Conservation (phyloP, 768 basidiomycete species). For the Leccinum disarticulatum region DNA sequence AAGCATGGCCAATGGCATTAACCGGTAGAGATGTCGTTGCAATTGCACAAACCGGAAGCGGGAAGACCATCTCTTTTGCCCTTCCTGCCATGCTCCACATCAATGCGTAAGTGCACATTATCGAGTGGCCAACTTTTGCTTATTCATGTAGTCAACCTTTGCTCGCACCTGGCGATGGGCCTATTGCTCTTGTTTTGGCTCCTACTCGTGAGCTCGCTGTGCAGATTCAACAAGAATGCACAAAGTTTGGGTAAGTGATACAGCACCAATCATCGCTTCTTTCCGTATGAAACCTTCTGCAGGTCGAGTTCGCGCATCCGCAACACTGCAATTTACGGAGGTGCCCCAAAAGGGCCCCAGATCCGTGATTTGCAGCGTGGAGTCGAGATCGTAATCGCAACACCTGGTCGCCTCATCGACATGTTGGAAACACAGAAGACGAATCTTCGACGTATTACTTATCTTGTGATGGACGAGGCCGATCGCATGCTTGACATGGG, state of each 20-base stretch:
- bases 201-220: conserved; percentile 98
- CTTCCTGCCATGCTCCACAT: conserved; percentile 99
- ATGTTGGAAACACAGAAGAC: conserved; percentile 98
- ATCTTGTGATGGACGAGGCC: conserved; percentile 98
- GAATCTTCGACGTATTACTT: conserved; percentile 93
- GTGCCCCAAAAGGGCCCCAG: conserved; percentile 97
- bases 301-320: conserved; percentile 92
- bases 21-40: conserved; percentile 93
- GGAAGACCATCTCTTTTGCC: conserved; percentile 98
- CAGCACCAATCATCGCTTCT: background rate
- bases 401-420: conserved; percentile 98
- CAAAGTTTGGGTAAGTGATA: conserved; percentile 86
- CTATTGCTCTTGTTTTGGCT: conserved; percentile 94
- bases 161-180: conserved; percentile 91
- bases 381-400: conserved; percentile 98
- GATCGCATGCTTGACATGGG: conserved; percentile 99
- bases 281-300: conserved; percentile 6
- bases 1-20: conserved; percentile 99
- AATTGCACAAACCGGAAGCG: conserved; percentile 97
- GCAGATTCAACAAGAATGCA: conserved; percentile 98
- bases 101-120: conserved; percentile 74
- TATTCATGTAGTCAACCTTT: conserved; percentile 73
- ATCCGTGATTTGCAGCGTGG: conserved; percentile 97
- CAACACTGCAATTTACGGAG: conserved; percentile 98
- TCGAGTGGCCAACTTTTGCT: background rate